phyloP scores from a whole-genome alignment of 441 rosid genomes.

The Omphalea diandra region DNA sequence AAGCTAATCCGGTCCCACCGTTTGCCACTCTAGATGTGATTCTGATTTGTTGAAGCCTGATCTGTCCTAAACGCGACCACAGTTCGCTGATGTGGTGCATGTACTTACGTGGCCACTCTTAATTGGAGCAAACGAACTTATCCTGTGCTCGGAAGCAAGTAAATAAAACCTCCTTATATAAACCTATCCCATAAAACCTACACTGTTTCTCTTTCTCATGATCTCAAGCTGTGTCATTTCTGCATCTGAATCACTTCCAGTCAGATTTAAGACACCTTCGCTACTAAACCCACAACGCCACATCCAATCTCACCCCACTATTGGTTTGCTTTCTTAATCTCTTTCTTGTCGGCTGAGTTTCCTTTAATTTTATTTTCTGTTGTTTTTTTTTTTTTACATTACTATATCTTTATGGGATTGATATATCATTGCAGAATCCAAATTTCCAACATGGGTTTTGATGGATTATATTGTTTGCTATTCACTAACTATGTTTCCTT shows the following conservation, averaged over 20 bases:
- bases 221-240: neutral
- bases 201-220: neutral
- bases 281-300: neutral
- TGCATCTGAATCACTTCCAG: neutral
- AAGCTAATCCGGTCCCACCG: no score
- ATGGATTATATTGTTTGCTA: neutral
- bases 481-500: neutral
- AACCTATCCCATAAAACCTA: neutral
- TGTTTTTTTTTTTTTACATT: neutral
- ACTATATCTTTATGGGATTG: neutral
- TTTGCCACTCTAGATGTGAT: no score
- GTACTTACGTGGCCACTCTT: no score
- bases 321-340: constrained; percentile 9
- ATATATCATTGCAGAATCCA: neutral
- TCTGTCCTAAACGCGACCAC: no score
- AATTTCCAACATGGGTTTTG: neutral
- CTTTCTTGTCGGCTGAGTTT: constrained; percentile 9
- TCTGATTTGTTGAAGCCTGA: no score
- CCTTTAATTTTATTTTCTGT: neutral
- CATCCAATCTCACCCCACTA: neutral
- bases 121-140: neutral
- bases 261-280: neutral
- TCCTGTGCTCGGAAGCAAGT: neutral
- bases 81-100: no score
- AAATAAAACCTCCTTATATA: neutral